These are phyloP conservation scores for Phaeoacremonium minimum DNA, from an alignment of 2,329 filamentous ascomycete species.

Conservation along the genomic window DNA sequence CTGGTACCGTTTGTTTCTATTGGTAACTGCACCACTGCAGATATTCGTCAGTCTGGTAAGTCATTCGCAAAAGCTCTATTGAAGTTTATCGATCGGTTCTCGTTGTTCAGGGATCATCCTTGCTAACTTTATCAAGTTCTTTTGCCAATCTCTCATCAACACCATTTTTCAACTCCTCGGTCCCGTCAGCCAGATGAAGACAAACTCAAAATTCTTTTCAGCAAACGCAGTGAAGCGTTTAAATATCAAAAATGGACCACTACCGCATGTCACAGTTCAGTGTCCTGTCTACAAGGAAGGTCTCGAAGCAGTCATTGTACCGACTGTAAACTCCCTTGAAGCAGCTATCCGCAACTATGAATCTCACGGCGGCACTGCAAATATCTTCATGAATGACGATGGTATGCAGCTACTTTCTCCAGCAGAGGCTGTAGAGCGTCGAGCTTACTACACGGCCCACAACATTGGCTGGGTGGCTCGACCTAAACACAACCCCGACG, in stretches of 20 bases:
- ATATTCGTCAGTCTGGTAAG: conserved; percentile 8
- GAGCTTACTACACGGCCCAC: conserved; percentile 65
- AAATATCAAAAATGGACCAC: not conserved
- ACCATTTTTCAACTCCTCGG: conserved; percentile 1
- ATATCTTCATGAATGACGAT: conserved; percentile 69
- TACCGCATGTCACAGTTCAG: conserved; percentile 64
- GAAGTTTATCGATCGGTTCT: too few relatives aligned
- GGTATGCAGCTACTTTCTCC: conserved; percentile 64
- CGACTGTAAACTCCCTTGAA: conserved; percentile 74
- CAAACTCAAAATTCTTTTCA: not conserved
- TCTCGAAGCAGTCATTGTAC: conserved; percentile 66
- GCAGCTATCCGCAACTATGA: conserved; percentile 74
- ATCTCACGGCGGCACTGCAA: conserved; percentile 62
- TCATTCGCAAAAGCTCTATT: conserved; percentile 1
- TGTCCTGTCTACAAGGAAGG: conserved; percentile 88
- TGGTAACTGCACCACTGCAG: conserved; percentile 3
- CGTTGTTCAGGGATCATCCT: too few relatives aligned
- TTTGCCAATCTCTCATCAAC: conserved; percentile 7
- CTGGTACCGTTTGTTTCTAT: conserved; percentile 1
- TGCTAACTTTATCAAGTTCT: too few relatives aligned
- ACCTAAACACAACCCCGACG: conserved; percentile 59
- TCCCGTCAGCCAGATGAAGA: conserved; percentile 1
- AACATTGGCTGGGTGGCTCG: conserved; percentile 67
- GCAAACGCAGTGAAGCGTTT: not conserved
- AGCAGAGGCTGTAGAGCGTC: conserved; percentile 56